Evolutionary conservation across 768 basidiomycete genomes (phyloP), one percentile per base, ranked within the genome.

Genomic region (Leucosporidium yakuticum): DNA sequence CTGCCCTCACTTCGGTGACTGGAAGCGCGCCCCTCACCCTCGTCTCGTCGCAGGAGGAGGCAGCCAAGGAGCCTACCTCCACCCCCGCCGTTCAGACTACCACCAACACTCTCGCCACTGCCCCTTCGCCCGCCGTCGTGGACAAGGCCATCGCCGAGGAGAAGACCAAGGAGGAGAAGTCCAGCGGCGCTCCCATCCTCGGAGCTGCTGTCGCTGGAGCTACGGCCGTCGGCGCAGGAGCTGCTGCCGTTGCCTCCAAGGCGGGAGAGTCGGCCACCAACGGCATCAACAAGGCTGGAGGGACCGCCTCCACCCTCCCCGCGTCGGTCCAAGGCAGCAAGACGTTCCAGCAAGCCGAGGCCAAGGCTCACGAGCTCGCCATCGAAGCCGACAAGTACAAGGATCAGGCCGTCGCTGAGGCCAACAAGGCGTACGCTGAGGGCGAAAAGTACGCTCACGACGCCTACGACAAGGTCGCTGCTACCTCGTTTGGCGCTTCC

Each of bases 281-380:
- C 51, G 27, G 27, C n/a, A 9, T 53, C 51, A 23, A 17, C n/a
- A 53, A 53, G 51, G 51, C 23, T 21, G 51, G n/a, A 23, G 51
- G n/a, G 51, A 5, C 51, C 12, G n/a, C 15, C n/a, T n/a, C 51
- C 39, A 15, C 39, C 14, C 11, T 15, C 39, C 11, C 39, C 39
- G 11, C 39, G 39, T 44, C 39, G 39, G 14, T 44, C 39, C 39
- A 44, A 15, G 8, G 17, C 11, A 44, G 39, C 39, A 8, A 44
- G 39, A 44, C 39, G 11, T 44, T 44, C 32, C 32, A 57, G 17
- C 29, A 57, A 32, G 56, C 56, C 56, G 34, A 57, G 56, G 32
- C 32, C 23, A 57, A 57, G 56, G 56, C 56, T 57, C 32, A 31
- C 23, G 56, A 29, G 15, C 29, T 60, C 39, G 39, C 36, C 53